These are phyloP conservation scores for Ophiostoma sp. DNA, from an alignment of 2,329 filamentous ascomycete species.

Conservation along the genomic window DNA sequence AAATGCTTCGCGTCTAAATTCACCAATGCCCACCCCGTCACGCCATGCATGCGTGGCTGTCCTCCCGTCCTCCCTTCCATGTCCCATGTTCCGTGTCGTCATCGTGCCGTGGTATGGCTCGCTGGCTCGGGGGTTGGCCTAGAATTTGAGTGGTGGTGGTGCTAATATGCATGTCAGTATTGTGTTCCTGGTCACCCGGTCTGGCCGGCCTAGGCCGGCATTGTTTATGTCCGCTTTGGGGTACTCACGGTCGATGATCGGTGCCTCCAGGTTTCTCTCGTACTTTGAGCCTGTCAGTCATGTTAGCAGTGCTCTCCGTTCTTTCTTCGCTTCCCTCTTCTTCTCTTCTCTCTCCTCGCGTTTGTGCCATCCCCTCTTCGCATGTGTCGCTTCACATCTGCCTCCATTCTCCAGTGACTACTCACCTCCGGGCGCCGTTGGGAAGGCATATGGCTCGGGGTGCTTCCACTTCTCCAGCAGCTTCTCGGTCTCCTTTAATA, in stretches of 20 bases:
- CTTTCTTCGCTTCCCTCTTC: too few relatives aligned
- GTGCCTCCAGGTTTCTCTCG: constrained; percentile 83
- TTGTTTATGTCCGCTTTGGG: neutral
- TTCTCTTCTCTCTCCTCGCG: neutral
- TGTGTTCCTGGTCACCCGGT: neutral
- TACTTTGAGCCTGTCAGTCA: constrained; percentile 73
- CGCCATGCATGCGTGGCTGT: constrained; percentile 31
- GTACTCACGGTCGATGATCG: constrained; percentile 71
- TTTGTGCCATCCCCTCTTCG: neutral
- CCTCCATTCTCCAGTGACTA: neutral
- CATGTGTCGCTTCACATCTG: neutral
- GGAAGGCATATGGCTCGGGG: constrained; percentile 84
- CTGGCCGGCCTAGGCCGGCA: neutral
- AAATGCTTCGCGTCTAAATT: constrained; percentile 18
- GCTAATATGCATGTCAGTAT: constrained; percentile 34
- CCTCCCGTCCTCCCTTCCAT: neutral
- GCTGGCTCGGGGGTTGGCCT: constrained; percentile 11
- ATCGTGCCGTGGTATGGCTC: neutral
- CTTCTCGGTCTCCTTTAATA: constrained; percentile 83
- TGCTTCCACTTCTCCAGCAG: constrained; percentile 94
- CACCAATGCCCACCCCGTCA: neutral
- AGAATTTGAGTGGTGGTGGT: constrained; percentile 48
- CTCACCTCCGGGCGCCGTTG: constrained; percentile 85
- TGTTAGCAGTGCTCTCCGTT: neutral
- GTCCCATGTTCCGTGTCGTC: neutral